Evolutionary conservation across 805 yeast species (phyloP), one percentile per base, ranked within the genome.

Genomic region (Metahyphopichia silvanorum): DNA sequence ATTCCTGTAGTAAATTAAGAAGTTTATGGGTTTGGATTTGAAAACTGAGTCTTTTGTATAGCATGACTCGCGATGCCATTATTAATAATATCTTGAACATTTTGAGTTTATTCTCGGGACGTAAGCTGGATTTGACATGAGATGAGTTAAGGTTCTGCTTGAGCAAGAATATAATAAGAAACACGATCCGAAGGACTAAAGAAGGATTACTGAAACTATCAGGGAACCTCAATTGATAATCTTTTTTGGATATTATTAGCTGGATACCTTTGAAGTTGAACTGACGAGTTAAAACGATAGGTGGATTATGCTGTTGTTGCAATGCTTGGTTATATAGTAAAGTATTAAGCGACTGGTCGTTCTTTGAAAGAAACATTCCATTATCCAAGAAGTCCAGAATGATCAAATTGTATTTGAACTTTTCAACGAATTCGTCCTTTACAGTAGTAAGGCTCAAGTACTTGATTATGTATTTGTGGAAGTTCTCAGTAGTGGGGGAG

Each of bases 311-410:
- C 3, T 21, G 16, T 8, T 23, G 30, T n/a, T 27, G n/a, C 11
- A 8, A 18, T 9, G 16, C 28, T 6, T 29, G 16, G 14, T 34
- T 26, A 20, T 29, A 32, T 3, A 38, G 25, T 16, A 54, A 33
- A 25, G 44, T 48, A 19, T 35, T 37, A 23, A 61, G 44, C 6
- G 57, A 47, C 40, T 60, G 67, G 22, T 67, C 70, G 32, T 63
- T 65, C 33, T 66, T 66, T 13, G 71, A 64, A n/a, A 66, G 44
- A 16, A 62, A 57, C 58, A 66, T 57, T 3, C 68, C 43, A 33
- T 63, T 67, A 35, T 67, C 71, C 25, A 67, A 39, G 10, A 67
- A 45, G 33, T 60, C 60, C 4, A 69, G 63, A 4, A 62, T 46
- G 3, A 67, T 49, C 19, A 67, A 39, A 38, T 50, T 57, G 42